These are phyloP conservation scores for Alternaria sp. DNA, from an alignment of 2,329 filamentous ascomycete genomes.

Conservation along the genomic window DNA sequence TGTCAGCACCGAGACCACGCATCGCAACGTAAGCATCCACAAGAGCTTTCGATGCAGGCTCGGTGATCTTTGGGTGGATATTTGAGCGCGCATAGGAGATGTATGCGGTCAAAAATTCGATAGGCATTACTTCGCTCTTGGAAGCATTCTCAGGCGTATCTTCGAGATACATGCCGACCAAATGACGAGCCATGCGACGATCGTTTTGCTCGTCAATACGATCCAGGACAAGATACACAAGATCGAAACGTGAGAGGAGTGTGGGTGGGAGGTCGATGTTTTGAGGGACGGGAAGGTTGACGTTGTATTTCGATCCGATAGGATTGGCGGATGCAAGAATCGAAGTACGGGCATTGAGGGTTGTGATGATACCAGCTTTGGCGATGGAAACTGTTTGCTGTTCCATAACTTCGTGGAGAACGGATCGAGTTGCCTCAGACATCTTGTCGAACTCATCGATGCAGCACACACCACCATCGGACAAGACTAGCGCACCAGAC, in stretches of 20 bases:
- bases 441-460: conserved; percentile 85
- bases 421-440: conserved; percentile 76
- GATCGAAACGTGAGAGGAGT: conserved; percentile 91
- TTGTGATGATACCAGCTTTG: conserved; percentile 82
- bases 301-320: conserved; percentile 97
- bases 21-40: conserved; percentile 91
- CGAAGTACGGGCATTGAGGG: conserved; percentile 91
- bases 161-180: conserved; percentile 96
- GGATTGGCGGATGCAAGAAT: conserved; percentile 98
- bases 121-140: conserved; percentile 76
- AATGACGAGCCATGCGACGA: conserved; percentile 86
- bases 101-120: conserved; percentile 95
- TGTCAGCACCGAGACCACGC: conserved; percentile 80
- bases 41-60: conserved; percentile 82
- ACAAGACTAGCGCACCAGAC: conserved; percentile 76
- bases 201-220: conserved; percentile 90
- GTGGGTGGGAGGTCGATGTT: conserved; percentile 98
- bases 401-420: conserved; percentile 83
- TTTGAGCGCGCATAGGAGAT: conserved; percentile 94
- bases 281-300: conserved; percentile 91
- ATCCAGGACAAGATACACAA: conserved; percentile 96
- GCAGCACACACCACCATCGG: conserved; percentile 78
- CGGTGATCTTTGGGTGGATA: conserved; percentile 82
- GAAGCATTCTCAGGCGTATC: conserved; percentile 89
- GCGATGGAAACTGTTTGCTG: conserved; percentile 81